Evolutionary conservation across 768 basidiomycete genomes (phyloP).

Genomic region (Dioszegia hungarica): DNA sequence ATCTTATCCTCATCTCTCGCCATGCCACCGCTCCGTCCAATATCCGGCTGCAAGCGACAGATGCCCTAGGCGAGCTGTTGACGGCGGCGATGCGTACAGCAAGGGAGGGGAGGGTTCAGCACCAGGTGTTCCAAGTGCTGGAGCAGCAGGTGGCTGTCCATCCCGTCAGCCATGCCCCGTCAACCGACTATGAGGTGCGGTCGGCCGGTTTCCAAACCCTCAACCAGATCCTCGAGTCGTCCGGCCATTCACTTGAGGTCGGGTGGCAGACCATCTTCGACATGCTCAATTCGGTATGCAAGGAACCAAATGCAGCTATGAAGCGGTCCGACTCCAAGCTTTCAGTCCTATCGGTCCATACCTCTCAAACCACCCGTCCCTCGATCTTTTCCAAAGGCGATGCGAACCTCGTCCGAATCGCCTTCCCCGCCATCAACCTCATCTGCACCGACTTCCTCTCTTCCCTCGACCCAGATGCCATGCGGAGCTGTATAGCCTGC

Average conservation of each 20-base stretch:
- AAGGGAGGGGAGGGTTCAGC: constrained; percentile 58
- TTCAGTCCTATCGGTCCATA: constrained; percentile 24
- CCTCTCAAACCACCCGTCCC: constrained; percentile 55
- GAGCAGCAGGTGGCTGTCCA: constrained; percentile 63
- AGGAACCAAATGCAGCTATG: background rate
- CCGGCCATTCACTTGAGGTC: constrained; percentile 82
- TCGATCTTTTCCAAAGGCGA: constrained; percentile 62
- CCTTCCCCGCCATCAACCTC: constrained; percentile 86
- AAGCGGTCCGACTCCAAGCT: background rate
- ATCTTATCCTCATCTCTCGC: constrained; percentile 72
- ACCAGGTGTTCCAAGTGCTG: constrained; percentile 78
- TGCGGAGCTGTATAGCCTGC: constrained; percentile 82
- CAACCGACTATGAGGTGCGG: constrained; percentile 67
- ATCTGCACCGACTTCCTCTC: constrained; percentile 86
- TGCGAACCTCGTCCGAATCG: constrained; percentile 75
- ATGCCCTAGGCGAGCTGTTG: constrained; percentile 77
- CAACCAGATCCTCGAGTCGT: constrained; percentile 81
- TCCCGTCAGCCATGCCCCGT: constrained; percentile 51
- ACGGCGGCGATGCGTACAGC: constrained; percentile 55
- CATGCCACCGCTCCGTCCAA: constrained; percentile 62
- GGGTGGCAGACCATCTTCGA: constrained; percentile 93
- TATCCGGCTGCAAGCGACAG: constrained; percentile 84
- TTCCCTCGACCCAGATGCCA: constrained; percentile 69
- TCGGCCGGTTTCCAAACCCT: constrained; percentile 84
- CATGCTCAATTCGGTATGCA: constrained; percentile 85